Base-by-base conservation (phyloP, 2,329 filamentous ascomycete genomes). In the Phaeosphaeriaceae sp. region DNA sequence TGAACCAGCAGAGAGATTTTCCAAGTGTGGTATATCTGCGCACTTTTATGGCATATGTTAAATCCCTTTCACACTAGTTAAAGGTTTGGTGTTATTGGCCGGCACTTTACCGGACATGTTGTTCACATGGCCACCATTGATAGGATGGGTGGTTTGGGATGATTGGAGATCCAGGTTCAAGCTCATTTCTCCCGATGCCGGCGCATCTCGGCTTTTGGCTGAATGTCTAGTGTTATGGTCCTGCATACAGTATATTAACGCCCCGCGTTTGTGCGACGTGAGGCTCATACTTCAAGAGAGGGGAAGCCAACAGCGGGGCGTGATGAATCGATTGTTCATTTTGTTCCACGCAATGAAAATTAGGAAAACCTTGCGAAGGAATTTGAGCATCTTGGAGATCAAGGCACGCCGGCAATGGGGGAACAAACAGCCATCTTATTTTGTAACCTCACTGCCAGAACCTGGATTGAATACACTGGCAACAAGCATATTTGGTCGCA, bases 191-290 rank as follows among this genome's bases (percentile, higher is more conserved):
- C 16, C 3, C 11, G 18, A 28, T 16, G 11, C 11, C 34, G 21
- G 41, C 23, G 20, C 15, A 13, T 23, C 11, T 13, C 17, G 8
- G 16, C 32, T 26, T 18, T 20, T 36, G 41, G 32, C 12, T 21
- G 44, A 53, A 41, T 48, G 42, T 23, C 28, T 48, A 20, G 29
- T 46, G 38, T 36, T 28, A 26, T 42, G 36, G 50, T 45, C 34
- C 46, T 20, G 52, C 56, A 44, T 44, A 44, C 28, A 1, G 39
- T 54, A 45, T 49, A 57, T 51, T 50, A 48, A 53, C 16, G 23
- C 32, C 34, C 56, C 50, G 46, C 52, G 51, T 30, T 40, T 34
- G 34, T 34, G 39, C 43, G 35, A 26, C 23, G 11, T 11, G 23
- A 26, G 3, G 23, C 23, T 26, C 23, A 11, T 26, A 26, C n/a